Evolutionary conservation across 2,329 filamentous ascomycete species (phyloP).

Genomic region (Colletotrichum acutatum): DNA sequence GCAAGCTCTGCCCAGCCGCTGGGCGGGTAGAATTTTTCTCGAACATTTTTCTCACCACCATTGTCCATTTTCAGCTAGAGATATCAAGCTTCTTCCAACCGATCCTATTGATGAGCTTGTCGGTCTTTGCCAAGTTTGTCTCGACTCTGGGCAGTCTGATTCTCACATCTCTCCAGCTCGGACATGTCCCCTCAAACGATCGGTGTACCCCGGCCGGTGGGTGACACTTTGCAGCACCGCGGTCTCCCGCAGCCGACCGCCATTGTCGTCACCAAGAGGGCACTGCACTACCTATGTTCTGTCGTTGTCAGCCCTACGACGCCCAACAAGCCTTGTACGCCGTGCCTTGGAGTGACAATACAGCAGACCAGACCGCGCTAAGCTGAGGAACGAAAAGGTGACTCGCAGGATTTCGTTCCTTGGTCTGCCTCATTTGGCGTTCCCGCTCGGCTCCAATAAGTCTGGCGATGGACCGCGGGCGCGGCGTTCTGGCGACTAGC

Average conservation of each 20-base stretch:
- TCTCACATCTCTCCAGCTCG: neutral
- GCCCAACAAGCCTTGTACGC: neutral
- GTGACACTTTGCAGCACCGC: conserved; percentile 1
- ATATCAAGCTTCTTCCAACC: neutral
- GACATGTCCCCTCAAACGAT: neutral
- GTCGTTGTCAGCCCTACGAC: conserved; percentile 31
- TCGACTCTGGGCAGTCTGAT: neutral
- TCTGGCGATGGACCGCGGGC: conserved; percentile 6
- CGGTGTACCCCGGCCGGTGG: neutral
- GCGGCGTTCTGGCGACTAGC: conserved; percentile 4
- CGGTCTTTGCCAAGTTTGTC: neutral
- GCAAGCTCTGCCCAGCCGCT: conserved; percentile 8
- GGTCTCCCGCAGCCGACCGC: neutral
- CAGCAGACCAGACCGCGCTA: conserved; percentile 4
- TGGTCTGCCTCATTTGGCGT: neutral
- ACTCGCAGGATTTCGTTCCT: neutral
- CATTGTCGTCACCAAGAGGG: too few relatives aligned
- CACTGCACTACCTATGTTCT: neutral
- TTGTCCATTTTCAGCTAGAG: neutral
- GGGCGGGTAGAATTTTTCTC: conserved; percentile 23
- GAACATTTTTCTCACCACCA: conserved; percentile 7
- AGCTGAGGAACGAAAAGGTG: neutral
- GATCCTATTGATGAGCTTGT: conserved; percentile 3
- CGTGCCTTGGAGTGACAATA: neutral
- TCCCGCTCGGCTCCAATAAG: neutral